Base-by-base conservation (phyloP, 2,329 filamentous ascomycete genomes). In the Aureobasidium pullulans region DNA sequence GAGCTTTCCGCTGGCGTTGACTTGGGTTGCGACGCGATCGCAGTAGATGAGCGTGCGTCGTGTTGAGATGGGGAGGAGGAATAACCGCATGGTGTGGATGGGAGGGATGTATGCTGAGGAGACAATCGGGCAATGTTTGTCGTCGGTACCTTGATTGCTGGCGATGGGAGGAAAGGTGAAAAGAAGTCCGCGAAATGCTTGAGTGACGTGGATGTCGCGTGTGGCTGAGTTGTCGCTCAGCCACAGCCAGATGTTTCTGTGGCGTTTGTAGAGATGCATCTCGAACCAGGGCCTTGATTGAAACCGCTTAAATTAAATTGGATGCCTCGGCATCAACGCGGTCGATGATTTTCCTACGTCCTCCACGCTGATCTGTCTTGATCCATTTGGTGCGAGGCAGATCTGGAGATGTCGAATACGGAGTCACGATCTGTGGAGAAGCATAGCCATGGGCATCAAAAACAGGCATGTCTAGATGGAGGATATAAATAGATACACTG, bases 1-100 rank as follows among this genome's bases (percentile, higher is more conserved):
- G 19, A 80, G 80, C 64, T 39, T 80, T 74, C 43, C 61, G 39
- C 49, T 83, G 77, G 44, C 46, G 44, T 56, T 79, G 75, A 49
- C 43, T 58, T 58, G 43, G 4, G 44, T 32, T 42, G 43, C 43
- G 68, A 84, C 80, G 64, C 87, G 87, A 70, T 96, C 89, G 75
- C 90, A 95, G 79, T 96, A 97, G 68, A 99, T 85, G 63, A 99
- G 84, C 54, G 90, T 92, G 69, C 92, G 88, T 70, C 89, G 85
- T 65, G 91, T 96, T 61, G 93, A 96, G 68, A 99, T 87, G 63
- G 94, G 94, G 60, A 99, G 83, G 64, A 99, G 85, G 76, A 91
- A 96, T 74, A 99, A 82, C 72, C 91, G 89, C 94, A 99, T 97
- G 47, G 15, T 57, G 42, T 23, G 23, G 1, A 23, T 23, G 23